Base-by-base conservation (phyloP, 164 flowering plant genomes). In the Malania oleifera region DNA sequence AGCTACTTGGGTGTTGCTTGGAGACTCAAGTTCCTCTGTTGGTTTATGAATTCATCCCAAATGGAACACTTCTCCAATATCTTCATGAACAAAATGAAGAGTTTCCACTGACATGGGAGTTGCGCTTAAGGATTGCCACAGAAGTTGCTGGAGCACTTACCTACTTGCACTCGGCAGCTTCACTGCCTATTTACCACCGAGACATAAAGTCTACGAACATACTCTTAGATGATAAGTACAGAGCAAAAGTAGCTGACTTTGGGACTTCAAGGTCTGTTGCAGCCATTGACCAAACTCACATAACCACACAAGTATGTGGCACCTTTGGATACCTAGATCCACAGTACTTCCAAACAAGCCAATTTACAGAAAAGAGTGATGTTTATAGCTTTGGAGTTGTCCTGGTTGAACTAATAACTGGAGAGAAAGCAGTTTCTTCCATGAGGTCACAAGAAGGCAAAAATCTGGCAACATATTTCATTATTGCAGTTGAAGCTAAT, bases 1-100 rank as follows among this genome's bases (percentile, higher is more conserved):
- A 54, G 48, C 55, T 67, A 3, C 19, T 67, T 11, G 70, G 69
- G 6, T 66, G 69, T 46, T 65, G n/a, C n/a, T n/a, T n/a, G n/a
- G n/a, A n/a, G n/a, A n/a, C n/a, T 2, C 57, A 67, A 13, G 70
- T 67, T 38, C 70, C 70, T 3, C 28, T 67, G 8, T 35, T 67
- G 6, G 65, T 67, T 9, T 38, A 38, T 38, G 40, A 38, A 5
- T 38, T 10, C 5, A 38, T 38, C 40, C 14, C 40, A 11, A 38
- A 38, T 38, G 40, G 40, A 38, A 38, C 10, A 11, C 40, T 38
- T 15, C 14, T 38, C 14, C 40, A 38, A 38, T 15, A 10, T 38
- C 10, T 38, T 5, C 40, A 38, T 38, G 40, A 5, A 10, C 1
- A 1, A 1, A 15, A 38, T 7, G 14, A 38, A 10, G 40, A 38